Base-by-base conservation (phyloP, 768 basidiomycete species). In the Tulasnella sp. region DNA sequence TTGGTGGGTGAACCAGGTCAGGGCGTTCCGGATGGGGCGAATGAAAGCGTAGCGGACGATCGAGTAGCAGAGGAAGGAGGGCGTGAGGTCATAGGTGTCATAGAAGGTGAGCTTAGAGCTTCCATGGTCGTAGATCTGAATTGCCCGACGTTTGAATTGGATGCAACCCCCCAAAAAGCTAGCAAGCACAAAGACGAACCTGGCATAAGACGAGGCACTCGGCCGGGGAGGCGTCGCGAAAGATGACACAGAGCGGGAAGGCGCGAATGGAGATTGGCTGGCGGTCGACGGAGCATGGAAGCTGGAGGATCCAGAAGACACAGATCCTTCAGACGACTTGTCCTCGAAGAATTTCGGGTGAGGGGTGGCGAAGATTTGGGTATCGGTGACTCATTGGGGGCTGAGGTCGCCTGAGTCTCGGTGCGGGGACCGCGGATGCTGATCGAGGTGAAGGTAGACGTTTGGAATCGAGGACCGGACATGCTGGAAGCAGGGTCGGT, bases 1-100 rank as follows among this genome's bases (percentile, higher is more conserved):
- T 76, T 79, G 68, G 34, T 81, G 27, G 48, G 83, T 74, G 81
- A 84, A 80, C 83, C 82, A 10, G 82, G 85, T 36, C 83, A 85
- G 27, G 93, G 93, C 0, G 89, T 83, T 0, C 88, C 86, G 42
- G 92, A 88, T 8, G 88, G 84, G 82, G 92, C 92, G n/a, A 87
- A 34, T 27, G 62, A 71, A 71, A 56, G 80, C 3, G 38, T 84
- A 36, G 83, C 85, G 21, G 86, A 83, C 1, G 87, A 85, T 31
- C 39, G 34, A 38, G 76, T 27, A 4, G 46, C 52, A 19, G 76
- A 77, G 21, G 76, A 89, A 7, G 84, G 82, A 0, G 93, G 93
- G 39, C 93, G 90, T 0, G 92, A 89, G 0, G 86, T 56, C n/a
- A 56, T 38, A 16, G 76, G 24, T 2, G 72, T 46, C 31, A 36